Conservation (phyloP, 2,329 filamentous ascomycete genomes). For the Aspergillus amoenus region DNA sequence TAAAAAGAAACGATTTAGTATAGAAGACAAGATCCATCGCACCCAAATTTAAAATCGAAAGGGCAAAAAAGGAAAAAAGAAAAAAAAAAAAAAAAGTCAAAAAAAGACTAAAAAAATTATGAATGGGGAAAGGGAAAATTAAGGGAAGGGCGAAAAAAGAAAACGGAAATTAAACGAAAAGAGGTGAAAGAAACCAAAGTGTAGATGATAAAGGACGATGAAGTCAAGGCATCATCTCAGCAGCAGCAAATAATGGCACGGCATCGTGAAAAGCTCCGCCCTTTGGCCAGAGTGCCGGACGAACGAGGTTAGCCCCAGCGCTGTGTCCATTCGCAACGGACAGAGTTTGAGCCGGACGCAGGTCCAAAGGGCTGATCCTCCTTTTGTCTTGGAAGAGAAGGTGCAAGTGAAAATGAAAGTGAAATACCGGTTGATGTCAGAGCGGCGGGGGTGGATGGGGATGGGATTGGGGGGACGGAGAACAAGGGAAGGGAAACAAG, state of each 20-base stretch:
- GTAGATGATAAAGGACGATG: conserved; percentile 24
- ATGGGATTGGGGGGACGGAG: neutral
- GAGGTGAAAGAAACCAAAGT: conserved; percentile 15
- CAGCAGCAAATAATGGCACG: conserved; percentile 27
- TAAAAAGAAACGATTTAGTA: conserved; percentile 43
- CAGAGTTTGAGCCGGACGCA: conserved; percentile 41
- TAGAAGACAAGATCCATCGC: conserved; percentile 18
- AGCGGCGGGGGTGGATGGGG: conserved; percentile 25
- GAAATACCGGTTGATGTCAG: conserved; percentile 39
- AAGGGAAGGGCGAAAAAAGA: conserved; percentile 8
- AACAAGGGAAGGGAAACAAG: conserved; percentile 19
- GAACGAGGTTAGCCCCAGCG: conserved; percentile 31
- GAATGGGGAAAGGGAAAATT: conserved; percentile 10
- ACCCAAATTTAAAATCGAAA: conserved; percentile 17
- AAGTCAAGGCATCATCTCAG: conserved; percentile 39
- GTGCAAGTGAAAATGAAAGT: conserved; percentile 8
- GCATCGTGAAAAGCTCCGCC: conserved; percentile 22
- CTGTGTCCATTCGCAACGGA: conserved; percentile 27
- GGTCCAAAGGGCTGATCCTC: conserved; percentile 42
- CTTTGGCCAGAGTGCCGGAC: conserved; percentile 6
- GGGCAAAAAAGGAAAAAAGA: neutral
- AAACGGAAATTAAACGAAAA: conserved; percentile 8
- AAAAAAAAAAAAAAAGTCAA: conserved; percentile 34
- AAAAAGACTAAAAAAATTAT: conserved; percentile 10
- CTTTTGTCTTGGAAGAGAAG: conserved; percentile 26